Base-by-base conservation (phyloP, 208 protist genomes). In the Giardia muris region DNA sequence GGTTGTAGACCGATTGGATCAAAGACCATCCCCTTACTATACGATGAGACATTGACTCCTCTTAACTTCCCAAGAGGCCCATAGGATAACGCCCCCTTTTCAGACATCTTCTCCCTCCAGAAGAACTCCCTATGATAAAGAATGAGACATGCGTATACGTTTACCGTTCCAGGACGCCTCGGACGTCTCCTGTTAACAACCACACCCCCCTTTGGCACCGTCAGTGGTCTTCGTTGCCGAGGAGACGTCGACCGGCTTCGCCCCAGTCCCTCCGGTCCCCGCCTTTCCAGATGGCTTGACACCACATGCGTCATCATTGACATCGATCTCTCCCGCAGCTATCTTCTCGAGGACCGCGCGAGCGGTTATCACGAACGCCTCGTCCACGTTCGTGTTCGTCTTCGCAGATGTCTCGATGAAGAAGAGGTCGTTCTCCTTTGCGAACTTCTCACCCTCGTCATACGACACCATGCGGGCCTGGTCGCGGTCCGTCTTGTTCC, bases 351-450 rank as follows among this genome's bases (percentile, higher is more conserved):
- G 2, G n/a, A 90, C 87, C 4, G 2, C 1, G 0, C n/a, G 4
- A 10, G 87, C 1, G 30, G 2, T 90, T 47, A 90, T 90, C 45
- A 47, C 30, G 45, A 90, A 90, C 47, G 87, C 90, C 47, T 92
- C 2, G n/a, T 92, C 87, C 44, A 92, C 90, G 76, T 92, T 92
- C 2, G 39, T 4, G 42, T 90, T 90, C 4, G 90, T 92, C 47
- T 92, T 92, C 0, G 90, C 90, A 92, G 19, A 48, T 1, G 10
- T 46, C 47, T 92, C 90, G n/a, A 92, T 48, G 43, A 92, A 92
- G 43, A 2, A 87, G 4, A 92, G n/a, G 43, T 46, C n/a, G 87
- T 92, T 92, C 30, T 89, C 90, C 76, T 87, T 2, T 43, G 90
- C 90, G 2, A 92, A 86, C 42, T 2, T 2, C 47, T 90, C n/a